Evolutionary conservation across 176 grass and related monocot genomes (phyloP), one percentile per base, ranked within the genome.

Genomic region (Secale cereale): DNA sequence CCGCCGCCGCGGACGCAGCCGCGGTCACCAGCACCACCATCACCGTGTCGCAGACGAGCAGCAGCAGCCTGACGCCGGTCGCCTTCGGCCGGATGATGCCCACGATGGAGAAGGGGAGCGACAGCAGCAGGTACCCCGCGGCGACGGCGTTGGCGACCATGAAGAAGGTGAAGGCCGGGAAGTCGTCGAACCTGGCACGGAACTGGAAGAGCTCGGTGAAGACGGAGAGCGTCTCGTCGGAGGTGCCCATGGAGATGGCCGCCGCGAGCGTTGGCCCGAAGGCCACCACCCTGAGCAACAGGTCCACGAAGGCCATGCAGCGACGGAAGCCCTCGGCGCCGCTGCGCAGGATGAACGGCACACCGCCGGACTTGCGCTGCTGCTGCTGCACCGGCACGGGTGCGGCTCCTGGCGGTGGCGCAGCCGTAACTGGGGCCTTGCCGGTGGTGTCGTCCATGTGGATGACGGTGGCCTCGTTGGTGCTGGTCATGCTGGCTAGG

Each of bases 191-290:
- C 59, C 92, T 76, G 14, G 92, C 92, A 19, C 81, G 92, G 77
- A 97, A 98, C 89, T 98, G 91, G 83, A 93, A 92, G 79, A 76
- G 83, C 71, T 91, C 61, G n/a, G 95, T 98, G 95, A 95, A 93
- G 62, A 98, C 88, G 36, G 91, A 89, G 1, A 95, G 87, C 6
- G 77, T 87, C 89, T 95, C 91, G 54, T 91, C 62, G 27, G 93
- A 81, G 5, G 93, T 98, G 26, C 83, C 95, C 36, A 86, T 93
- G 31, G 93, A 36, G 54, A 98, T 90, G 85, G 91, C 91, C 0
- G 93, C 95, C 3, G 93, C 93, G 20, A 98, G 89, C 52, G 89
- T 90, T 3, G 93, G 32, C 0, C 86, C 95, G 6, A 98, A 83
- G 10, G 86, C 95, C 4, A 73, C 79, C 31, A 98, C 32, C 54